Percentiles rank a stretch among this genome's conserved stretches.
Evolutionary conservation across 2,329 filamentous ascomycete species (phyloP).

Genomic region (Pseudogymnoascus pannorum): DNA sequence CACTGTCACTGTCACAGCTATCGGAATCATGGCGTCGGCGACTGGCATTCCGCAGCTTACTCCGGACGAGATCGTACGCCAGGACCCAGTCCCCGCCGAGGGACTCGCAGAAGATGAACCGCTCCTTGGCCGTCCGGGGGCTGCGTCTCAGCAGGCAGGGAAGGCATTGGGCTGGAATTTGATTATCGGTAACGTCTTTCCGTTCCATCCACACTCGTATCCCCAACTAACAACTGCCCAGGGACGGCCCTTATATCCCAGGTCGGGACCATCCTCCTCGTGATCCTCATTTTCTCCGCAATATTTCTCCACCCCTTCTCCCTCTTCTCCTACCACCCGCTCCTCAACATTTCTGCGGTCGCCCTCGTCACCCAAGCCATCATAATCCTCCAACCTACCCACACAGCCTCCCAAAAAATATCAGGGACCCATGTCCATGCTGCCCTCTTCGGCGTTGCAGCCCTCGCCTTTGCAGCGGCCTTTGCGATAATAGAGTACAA

Average conservation of each 20-base stretch:
- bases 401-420: constrained; percentile 66
- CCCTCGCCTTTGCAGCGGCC: constrained; percentile 49
- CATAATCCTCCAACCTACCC: constrained; percentile 81
- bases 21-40: constrained; percentile 54
- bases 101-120: constrained; percentile 53
- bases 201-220: background rate
- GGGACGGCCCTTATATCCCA: constrained; percentile 79
- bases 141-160: constrained; percentile 61
- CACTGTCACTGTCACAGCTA: no score
- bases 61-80: constrained; percentile 27
- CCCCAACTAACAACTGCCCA: constrained; percentile 33
- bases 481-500: constrained; percentile 73
- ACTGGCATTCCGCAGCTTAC: constrained; percentile 55
- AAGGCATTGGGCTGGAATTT: constrained; percentile 64
- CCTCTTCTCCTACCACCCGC: constrained; percentile 83
- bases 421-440: constrained; percentile 57
- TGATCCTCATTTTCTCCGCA: constrained; percentile 68
- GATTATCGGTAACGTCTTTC: constrained; percentile 16
- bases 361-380: constrained; percentile 72
- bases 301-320: constrained; percentile 64
- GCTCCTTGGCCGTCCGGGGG: constrained; percentile 62
- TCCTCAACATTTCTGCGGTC: constrained; percentile 60
- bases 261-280: constrained; percentile 66
- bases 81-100: constrained; percentile 30
- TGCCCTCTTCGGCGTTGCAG: constrained; percentile 53